A percentile compares a stretch with the other conserved stretches of the same genome.
These are phyloP conservation scores for Lentinula sp. DNA, from an alignment of 768 basidiomycete genomes.

Conservation along the genomic window DNA sequence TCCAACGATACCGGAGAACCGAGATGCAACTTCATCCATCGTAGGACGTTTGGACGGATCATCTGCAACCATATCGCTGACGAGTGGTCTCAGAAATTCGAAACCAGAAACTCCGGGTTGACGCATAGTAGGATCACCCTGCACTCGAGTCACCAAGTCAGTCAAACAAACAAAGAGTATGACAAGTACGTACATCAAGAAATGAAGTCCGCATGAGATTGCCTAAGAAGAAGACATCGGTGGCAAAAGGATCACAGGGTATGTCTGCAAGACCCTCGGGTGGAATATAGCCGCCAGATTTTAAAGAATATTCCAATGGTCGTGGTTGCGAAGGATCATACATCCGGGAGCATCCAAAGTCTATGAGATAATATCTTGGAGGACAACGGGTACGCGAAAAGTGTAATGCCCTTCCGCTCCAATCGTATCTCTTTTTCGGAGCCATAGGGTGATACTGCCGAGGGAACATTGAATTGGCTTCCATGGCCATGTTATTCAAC, in stretches of 20 bases:
- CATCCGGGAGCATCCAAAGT: conserved; percentile 28
- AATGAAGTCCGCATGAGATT: conserved; percentile 8
- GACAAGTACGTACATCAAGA: too few species aligned
- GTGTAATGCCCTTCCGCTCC: conserved; percentile 9
- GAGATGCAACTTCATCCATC: conserved; percentile 9
- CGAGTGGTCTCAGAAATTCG: conserved; percentile 10
- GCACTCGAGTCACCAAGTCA: background rate
- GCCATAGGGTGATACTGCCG: background rate
- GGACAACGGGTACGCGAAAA: conserved; percentile 21
- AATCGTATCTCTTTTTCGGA: background rate
- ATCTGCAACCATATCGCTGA: conserved; percentile 2
- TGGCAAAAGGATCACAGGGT: conserved; percentile 32
- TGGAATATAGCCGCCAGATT: conserved; percentile 32
- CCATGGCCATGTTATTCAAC: conserved; percentile 1
- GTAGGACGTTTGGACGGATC: conserved; percentile 9
- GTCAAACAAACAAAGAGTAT: background rate
- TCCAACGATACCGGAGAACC: conserved; percentile 5
- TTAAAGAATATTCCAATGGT: conserved; percentile 23
- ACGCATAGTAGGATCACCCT: background rate
- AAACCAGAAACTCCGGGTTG: background rate
- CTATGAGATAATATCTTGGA: conserved; percentile 31
- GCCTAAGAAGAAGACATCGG: conserved; percentile 39
- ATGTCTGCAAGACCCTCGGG: conserved; percentile 25
- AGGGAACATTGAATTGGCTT: background rate
- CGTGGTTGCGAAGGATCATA: conserved; percentile 21